Evolutionary conservation across 441 rosid genomes (phyloP).

Genomic region (Pelargonium australe): DNA sequence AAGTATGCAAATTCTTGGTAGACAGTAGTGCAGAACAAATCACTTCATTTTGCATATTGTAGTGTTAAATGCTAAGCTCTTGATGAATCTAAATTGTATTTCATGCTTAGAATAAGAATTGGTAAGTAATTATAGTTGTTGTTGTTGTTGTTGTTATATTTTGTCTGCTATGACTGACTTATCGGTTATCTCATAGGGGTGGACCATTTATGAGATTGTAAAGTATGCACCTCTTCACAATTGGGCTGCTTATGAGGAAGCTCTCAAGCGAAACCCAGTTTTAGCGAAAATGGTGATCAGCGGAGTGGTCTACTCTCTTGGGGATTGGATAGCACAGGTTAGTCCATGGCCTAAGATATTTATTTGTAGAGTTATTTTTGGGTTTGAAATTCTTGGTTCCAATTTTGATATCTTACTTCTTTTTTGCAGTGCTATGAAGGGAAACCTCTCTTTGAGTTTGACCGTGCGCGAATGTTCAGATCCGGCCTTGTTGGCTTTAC

Average conservation of each 20-base stretch:
- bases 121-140: not conserved
- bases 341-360: not conserved
- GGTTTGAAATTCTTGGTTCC: not conserved
- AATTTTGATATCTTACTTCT: not conserved
- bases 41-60: not conserved
- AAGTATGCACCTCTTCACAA: conserved; percentile 82
- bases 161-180: conserved; percentile 10
- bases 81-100: too few relatives aligned
- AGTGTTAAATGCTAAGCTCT: too few relatives aligned
- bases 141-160: too few relatives aligned
- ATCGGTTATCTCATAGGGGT: conserved; percentile 47
- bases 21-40: not conserved
- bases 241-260: conserved; percentile 88
- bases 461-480: conserved; percentile 58
- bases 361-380: too few relatives aligned
- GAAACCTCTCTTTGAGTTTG: conserved; percentile 73
- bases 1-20: not conserved
- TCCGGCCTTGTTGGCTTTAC: conserved; percentile 91
- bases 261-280: conserved; percentile 76
- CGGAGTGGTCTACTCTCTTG: conserved; percentile 74
- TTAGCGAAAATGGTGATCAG: conserved; percentile 94
- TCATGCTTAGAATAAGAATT: not conserved
- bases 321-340: conserved; percentile 98
- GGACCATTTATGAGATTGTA: conserved; percentile 83
- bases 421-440: conserved; percentile 77